These are phyloP conservation scores for Rhizoclosmatium sp. DNA, from an alignment of 192 early-diverging fungal species.

Conservation along the genomic window DNA sequence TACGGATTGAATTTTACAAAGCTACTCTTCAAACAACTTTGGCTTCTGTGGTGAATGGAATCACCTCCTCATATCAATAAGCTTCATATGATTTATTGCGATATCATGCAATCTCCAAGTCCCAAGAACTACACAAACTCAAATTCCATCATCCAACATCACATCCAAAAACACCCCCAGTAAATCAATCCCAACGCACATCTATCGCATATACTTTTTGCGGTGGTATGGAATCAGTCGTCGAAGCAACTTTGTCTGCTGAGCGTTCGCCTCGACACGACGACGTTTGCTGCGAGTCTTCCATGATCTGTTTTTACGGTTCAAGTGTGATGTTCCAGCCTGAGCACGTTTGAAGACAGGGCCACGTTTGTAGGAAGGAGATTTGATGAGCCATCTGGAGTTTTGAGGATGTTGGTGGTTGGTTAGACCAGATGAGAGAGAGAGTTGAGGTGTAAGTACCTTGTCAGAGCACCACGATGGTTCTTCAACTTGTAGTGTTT, in stretches of 20 bases:
- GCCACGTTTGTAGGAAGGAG: conserved; percentile 24
- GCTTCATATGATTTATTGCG: neutral
- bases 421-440: neutral
- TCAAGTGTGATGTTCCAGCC: conserved; percentile 55
- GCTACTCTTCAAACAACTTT: no score
- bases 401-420: neutral
- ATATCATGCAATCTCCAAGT: conserved; percentile 1
- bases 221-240: conserved; percentile 60
- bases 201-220: conserved; percentile 53
- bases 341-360: conserved; percentile 57
- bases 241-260: conserved; percentile 47
- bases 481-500: conserved; percentile 64
- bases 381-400: conserved; percentile 57
- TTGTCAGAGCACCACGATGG: conserved; percentile 54
- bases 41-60: no score
- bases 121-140: neutral
- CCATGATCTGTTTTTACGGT: conserved; percentile 54
- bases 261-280: conserved; percentile 44
- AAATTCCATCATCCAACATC: neutral
- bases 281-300: conserved; percentile 52
- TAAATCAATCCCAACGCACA: neutral
- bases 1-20: no score
- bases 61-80: neutral
- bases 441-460: conserved; percentile 30
- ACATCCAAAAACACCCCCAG: neutral